phyloP scores from a whole-genome alignment of 306 rosid species.

The Cucurbita argyrosperma region DNA sequence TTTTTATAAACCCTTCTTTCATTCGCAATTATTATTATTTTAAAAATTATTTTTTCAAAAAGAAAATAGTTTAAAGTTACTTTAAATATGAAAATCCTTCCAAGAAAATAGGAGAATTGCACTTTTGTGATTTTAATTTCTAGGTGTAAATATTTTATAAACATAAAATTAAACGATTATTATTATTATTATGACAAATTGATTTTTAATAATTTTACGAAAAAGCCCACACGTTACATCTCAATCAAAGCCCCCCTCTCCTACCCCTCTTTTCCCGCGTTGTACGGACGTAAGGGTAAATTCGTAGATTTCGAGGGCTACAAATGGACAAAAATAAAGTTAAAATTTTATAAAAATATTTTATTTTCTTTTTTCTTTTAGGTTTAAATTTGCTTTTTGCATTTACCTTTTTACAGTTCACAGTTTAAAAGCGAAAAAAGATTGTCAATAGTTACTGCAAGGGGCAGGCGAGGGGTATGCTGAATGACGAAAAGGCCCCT shows the following conservation, averaged over 20 bases:
- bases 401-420: not conserved
- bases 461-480: not conserved
- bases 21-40: too few species aligned
- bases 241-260: slow-evolving; percentile 20
- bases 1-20: too few species aligned
- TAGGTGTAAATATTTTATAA: too few species aligned
- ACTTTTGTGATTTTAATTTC: too few species aligned
- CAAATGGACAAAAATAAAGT: not conserved
- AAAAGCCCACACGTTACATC: slow-evolving; percentile 29
- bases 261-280: slow-evolving; percentile 11
- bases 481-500: slow-evolving; percentile 15
- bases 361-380: not conserved
- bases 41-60: too few species aligned
- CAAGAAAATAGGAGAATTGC: not conserved
- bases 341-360: too few species aligned
- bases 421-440: slow-evolving; percentile 2
- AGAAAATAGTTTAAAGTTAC: not conserved
- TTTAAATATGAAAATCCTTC: not conserved
- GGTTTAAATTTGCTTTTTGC: not conserved
- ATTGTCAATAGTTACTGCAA: not conserved
- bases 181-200: not conserved
- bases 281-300: slow-evolving; percentile 21
- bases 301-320: not conserved
- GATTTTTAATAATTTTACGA: not conserved
- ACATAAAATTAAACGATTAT: not conserved